Conservation (phyloP, 208 protist genomes). For the Trypanosoma cruzi region DNA sequence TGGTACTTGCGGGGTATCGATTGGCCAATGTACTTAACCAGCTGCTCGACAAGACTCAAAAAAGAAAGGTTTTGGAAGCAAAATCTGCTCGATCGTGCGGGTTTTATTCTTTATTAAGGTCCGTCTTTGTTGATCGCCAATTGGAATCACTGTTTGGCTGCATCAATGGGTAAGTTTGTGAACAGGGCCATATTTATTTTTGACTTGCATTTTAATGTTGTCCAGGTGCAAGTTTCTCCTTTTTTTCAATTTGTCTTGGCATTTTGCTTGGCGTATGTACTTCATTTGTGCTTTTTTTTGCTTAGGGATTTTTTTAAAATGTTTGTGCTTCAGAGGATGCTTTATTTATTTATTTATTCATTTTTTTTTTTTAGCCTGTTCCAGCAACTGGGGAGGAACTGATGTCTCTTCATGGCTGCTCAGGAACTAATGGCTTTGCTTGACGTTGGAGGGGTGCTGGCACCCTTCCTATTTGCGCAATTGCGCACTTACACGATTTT, state of each 20-base stretch:
- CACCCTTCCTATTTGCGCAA: neutral
- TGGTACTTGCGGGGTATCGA: conserved; percentile 70
- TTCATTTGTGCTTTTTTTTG: no score
- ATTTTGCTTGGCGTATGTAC: no score
- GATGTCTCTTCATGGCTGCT: neutral
- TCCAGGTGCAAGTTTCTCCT: no score
- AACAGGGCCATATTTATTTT: no score
- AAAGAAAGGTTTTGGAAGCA: neutral
- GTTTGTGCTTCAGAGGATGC: neutral
- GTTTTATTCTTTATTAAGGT: neutral
- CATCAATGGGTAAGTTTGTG: no score
- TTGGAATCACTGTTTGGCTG: no score
- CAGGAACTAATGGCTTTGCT: neutral
- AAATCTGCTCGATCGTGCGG: neutral
- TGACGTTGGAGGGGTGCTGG: neutral
- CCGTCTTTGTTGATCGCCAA: neutral
- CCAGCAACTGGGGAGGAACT: neutral
- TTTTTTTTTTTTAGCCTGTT: neutral
- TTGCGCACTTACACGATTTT: neutral
- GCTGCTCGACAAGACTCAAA: neutral
- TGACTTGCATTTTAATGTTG: no score
- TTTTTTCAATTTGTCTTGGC: no score
- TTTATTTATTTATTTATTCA: neutral
- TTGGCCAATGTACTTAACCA: conserved; percentile 67
- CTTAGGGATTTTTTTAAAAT: no score